Conservation (phyloP, 129 eudicot genomes). For the Flaveria linearis region DNA sequence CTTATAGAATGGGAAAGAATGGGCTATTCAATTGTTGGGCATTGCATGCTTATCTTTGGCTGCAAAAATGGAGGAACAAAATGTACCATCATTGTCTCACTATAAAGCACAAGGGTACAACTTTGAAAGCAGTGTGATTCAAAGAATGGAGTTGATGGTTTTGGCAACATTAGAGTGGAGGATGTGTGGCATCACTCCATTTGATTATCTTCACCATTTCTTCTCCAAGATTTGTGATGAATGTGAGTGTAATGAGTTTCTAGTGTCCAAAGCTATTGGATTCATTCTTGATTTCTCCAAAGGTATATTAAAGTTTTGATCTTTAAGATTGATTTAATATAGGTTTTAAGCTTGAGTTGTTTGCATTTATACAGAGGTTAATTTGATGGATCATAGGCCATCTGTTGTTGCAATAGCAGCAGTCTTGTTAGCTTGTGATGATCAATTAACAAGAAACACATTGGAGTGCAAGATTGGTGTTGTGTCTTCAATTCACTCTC, state of each 20-base stretch:
- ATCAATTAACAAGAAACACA: conserved; percentile 42
- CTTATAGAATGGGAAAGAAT: conserved; percentile 45
- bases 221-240: conserved; percentile 42
- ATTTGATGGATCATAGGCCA: conserved; percentile 57
- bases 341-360: background rate
- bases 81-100: conserved; percentile 44
- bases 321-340: conserved; percentile 6
- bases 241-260: conserved; percentile 25
- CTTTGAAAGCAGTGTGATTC: conserved; percentile 42
- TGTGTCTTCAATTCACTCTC: conserved; percentile 51
- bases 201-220: conserved; percentile 62
- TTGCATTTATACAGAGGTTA: conserved; percentile 53
- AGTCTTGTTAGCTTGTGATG: conserved; percentile 59
- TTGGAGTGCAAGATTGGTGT: conserved; percentile 57
- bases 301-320: conserved; percentile 42
- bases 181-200: conserved; percentile 64
- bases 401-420: conserved; percentile 78
- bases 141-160: conserved; percentile 71
- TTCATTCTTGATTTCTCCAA: conserved; percentile 45
- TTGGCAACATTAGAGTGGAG: conserved; percentile 66
- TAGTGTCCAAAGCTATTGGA: conserved; percentile 41
- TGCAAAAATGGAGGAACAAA: conserved; percentile 74
- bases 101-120: conserved; percentile 39
- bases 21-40: conserved; percentile 61
- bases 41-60: conserved; percentile 83